Evolutionary conservation across 495 filamentous ascomycete species (phyloP), one percentile per base, ranked within the genome.

Genomic region (Tuber microsphaerosporum): DNA sequence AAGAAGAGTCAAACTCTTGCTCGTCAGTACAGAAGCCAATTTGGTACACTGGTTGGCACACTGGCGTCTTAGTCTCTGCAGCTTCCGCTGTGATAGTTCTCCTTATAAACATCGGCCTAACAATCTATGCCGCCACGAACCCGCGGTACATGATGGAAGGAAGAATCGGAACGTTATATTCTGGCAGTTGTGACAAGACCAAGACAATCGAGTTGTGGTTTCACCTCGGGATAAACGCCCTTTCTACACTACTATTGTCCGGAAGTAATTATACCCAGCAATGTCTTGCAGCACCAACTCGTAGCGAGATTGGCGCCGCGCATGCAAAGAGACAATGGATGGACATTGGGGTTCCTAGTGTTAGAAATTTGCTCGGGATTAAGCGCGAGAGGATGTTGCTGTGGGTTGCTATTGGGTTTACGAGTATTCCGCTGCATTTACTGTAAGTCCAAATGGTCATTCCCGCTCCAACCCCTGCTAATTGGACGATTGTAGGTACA

Each of bases 281-380:
- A 61, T 48, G 41, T 14, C 42, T 76, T 31, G 65, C 51, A 7
- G 71, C 75, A 22, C 75, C 75, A 2, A 73, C 75, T 7, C 37
- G 71, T 0, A 43, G 42, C 31, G 71, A 74, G 34, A 44, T 76
- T 26, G 71, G 74, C 70, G 70, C 14, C 8, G 75, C 75, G 10
- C 75, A 76, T 70, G 75, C 42, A 34, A 74, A 61, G 34, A 69
- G 56, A 39, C 16, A 51, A 26, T 76, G 71, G 75, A 37, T 76
- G 22, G 71, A 73, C 51, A 71, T 76, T 44, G 75, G 75, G 2
- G 71, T 74, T 19, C 69, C 51, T 34, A 70, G 75, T 43, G 48
- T 76, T 17, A 73, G 61, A 34, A 76, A 76, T 26, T 42, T 76
- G 41, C 8, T 31, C 12, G 70, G 44, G 44, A 74, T 76, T 34